These are phyloP conservation scores for Candida awuae DNA, from an alignment of 805 yeast species.

Conservation along the genomic window DNA sequence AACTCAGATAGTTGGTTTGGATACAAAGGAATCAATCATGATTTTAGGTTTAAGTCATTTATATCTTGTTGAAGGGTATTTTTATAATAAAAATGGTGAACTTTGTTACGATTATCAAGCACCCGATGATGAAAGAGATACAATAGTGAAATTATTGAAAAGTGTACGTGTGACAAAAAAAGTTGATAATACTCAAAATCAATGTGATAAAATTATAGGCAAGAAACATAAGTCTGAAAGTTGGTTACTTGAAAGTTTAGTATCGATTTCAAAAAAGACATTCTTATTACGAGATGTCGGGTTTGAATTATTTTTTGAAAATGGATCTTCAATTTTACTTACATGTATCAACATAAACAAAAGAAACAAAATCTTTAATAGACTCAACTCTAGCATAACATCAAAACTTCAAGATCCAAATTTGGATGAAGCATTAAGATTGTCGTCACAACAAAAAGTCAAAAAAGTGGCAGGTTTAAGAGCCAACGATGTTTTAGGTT, in stretches of 20 bases:
- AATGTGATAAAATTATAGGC: constrained; percentile 8
- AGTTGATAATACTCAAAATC: constrained; percentile 6
- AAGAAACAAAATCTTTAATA: constrained; percentile 50
- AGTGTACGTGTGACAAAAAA: constrained; percentile 13
- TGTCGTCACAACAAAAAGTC: constrained; percentile 33
- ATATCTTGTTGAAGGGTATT: constrained; percentile 65
- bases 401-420: constrained; percentile 47
- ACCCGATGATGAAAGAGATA: constrained; percentile 54
- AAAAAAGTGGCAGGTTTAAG: not conserved
- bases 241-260: constrained; percentile 55
- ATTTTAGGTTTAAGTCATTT: constrained; percentile 59
- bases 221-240: constrained; percentile 39
- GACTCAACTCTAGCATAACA: constrained; percentile 41
- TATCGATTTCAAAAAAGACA: constrained; percentile 64
- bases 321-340: constrained; percentile 63
- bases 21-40: constrained; percentile 65
- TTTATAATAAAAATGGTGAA: constrained; percentile 42
- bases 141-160: constrained; percentile 56
- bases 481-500: not conserved
- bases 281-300: constrained; percentile 77
- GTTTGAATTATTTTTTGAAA: constrained; percentile 63
- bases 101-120: constrained; percentile 65
- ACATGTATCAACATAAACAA: constrained; percentile 48
- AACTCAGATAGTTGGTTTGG: constrained; percentile 68
- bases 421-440: constrained; percentile 43